Evolutionary conservation across 2,329 filamentous ascomycete species (phyloP).

Genomic region (Pseudocercospora fijiensis): DNA sequence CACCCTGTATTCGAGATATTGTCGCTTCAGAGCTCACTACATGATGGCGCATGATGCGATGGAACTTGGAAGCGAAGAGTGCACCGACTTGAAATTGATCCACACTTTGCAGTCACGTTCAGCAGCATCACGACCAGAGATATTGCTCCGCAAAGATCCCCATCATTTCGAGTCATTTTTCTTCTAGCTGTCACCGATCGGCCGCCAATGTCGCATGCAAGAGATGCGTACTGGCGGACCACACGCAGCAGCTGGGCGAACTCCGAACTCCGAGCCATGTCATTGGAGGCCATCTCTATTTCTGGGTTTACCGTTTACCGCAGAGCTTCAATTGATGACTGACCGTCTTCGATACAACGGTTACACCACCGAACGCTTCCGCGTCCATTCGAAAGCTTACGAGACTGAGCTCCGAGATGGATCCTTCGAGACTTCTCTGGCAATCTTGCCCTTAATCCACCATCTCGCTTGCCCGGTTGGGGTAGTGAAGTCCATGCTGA

Average conservation of each 20-base stretch:
- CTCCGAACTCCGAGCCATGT: not conserved
- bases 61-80: not conserved
- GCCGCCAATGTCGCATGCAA: not conserved
- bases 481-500: not conserved
- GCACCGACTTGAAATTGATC: too few relatives aligned
- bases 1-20: not conserved
- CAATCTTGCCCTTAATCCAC: not conserved
- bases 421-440: not conserved
- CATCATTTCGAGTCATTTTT: not conserved
- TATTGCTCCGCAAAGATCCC: not conserved
- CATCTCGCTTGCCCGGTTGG: not conserved
- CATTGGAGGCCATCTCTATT: not conserved
- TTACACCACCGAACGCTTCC: not conserved
- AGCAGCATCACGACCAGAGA: not conserved
- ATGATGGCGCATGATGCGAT: not conserved
- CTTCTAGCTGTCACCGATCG: not conserved
- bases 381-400: not conserved
- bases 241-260: not conserved
- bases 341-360: not conserved
- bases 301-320: not conserved
- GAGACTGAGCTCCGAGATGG: not conserved
- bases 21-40: not conserved
- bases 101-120: not conserved
- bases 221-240: not conserved
- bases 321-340: not conserved